These are phyloP conservation scores for Aspergillus bertholletiae DNA, from an alignment of 495 filamentous ascomycete species.

Conservation along the genomic window DNA sequence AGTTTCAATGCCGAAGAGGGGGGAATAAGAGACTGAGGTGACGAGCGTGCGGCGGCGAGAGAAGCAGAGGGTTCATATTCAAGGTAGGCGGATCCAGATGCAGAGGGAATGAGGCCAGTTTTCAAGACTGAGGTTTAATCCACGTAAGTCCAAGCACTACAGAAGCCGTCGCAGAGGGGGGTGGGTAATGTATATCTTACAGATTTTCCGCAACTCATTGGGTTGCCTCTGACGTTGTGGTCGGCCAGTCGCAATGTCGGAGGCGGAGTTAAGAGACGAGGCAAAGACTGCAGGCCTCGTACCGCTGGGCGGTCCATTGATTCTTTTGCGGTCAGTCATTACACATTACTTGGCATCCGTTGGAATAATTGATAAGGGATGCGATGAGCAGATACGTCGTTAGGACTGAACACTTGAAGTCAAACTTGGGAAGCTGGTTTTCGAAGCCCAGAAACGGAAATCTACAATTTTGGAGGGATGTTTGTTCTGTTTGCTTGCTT, in stretches of 20 bases:
- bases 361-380: slow-evolving; percentile 6
- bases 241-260: slow-evolving; percentile 33
- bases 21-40: slow-evolving; percentile 43
- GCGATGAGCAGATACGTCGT: not conserved
- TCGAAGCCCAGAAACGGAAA: slow-evolving; percentile 32
- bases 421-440: slow-evolving; percentile 13
- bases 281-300: slow-evolving; percentile 74
- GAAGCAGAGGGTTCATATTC: slow-evolving; percentile 68
- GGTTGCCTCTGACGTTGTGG: slow-evolving; percentile 53
- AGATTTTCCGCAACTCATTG: slow-evolving; percentile 74
- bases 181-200: slow-evolving; percentile 51
- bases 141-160: slow-evolving; percentile 11
- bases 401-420: slow-evolving; percentile 1
- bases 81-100: slow-evolving; percentile 89
- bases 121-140: slow-evolving; percentile 63
- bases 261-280: slow-evolving; percentile 35
- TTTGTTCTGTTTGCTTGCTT: slow-evolving; percentile 41
- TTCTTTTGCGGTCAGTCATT: slow-evolving; percentile 85
- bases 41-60: slow-evolving; percentile 44
- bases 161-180: not conserved
- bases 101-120: slow-evolving; percentile 88
- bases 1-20: slow-evolving; percentile 73
- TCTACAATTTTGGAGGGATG: slow-evolving; percentile 30
- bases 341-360: slow-evolving; percentile 18
- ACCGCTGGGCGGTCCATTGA: slow-evolving; percentile 80